phyloP scores from a whole-genome alignment of 805 yeast species.

The Ascoidea asiatica region DNA sequence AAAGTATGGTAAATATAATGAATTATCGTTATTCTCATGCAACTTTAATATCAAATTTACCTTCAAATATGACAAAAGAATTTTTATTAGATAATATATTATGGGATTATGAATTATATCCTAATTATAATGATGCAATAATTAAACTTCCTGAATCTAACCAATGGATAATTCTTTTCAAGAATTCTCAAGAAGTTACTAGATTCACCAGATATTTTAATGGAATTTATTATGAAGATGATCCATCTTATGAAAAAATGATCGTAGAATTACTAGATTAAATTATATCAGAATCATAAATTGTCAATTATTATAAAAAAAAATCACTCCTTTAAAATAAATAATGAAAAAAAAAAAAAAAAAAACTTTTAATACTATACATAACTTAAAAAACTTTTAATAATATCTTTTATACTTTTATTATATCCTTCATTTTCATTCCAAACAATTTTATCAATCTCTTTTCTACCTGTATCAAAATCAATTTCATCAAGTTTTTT shows the following conservation, averaged over 20 bases:
- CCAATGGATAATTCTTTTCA: not conserved
- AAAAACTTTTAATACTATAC: not conserved
- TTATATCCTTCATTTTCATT: slow-evolving; percentile 38
- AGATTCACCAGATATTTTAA: not conserved
- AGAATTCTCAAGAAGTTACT: not conserved
- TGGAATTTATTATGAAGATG: not conserved
- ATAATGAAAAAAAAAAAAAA: too few species aligned
- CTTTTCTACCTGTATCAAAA: slow-evolving; percentile 73
- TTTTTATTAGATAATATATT: slow-evolving; percentile 3
- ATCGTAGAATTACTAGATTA: not conserved
- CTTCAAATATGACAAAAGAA: slow-evolving; percentile 1
- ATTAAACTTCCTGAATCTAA: not conserved
- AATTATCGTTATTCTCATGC: too few species aligned
- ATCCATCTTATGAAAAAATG: not conserved
- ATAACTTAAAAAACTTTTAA: not conserved
- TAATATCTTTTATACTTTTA: not conserved
- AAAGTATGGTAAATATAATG: too few species aligned
- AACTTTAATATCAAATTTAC: slow-evolving; percentile 2
- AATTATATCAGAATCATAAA: not conserved
- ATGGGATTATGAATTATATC: slow-evolving; percentile 8
- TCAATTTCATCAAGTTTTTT: slow-evolving; percentile 65
- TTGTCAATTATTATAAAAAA: not conserved
- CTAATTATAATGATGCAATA: slow-evolving; percentile 4
- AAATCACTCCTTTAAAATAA: too few species aligned
- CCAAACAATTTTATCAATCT: slow-evolving; percentile 71